These are phyloP conservation scores for Prunus armeniaca DNA, from an alignment of 306 rosid species.

Conservation along the genomic window DNA sequence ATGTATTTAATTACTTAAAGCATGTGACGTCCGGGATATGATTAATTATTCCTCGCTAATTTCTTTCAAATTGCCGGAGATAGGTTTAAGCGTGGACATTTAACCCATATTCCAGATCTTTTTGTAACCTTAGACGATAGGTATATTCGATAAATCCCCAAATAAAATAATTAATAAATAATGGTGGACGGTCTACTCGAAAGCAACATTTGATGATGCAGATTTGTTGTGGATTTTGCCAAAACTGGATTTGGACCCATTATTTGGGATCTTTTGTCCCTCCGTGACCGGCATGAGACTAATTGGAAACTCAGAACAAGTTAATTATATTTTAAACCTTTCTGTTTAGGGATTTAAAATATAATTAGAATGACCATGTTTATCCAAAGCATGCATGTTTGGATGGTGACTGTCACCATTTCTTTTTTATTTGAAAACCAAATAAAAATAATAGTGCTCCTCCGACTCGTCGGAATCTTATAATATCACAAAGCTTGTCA, in stretches of 20 bases:
- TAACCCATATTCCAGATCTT: too few species aligned
- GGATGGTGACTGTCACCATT: constrained; percentile 1
- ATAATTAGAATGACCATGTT: background rate
- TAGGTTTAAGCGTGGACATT: too few species aligned
- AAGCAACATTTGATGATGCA: constrained; percentile 13
- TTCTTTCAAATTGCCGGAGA: too few species aligned
- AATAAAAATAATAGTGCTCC: too few species aligned
- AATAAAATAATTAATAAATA: background rate
- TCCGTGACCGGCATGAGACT: background rate
- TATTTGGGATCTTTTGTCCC: constrained; percentile 24
- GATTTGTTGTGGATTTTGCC: constrained; percentile 7
- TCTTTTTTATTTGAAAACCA: background rate
- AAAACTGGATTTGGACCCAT: constrained; percentile 12
- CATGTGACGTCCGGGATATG: too few species aligned
- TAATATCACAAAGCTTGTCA: too few species aligned
- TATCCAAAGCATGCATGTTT: background rate
- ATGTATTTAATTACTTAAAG: too few species aligned
- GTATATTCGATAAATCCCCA: too few species aligned
- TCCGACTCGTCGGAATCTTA: too few species aligned
- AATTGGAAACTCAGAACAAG: background rate
- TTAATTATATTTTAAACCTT: background rate
- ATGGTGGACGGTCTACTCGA: background rate
- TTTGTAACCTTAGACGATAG: too few species aligned
- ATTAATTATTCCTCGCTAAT: too few species aligned
- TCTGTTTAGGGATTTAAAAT: background rate